A percentile compares a stretch with the other conserved stretches of the same genome.
Evolutionary conservation across 148 eudicot species (phyloP).

Genomic region (Silene latifolia): DNA sequence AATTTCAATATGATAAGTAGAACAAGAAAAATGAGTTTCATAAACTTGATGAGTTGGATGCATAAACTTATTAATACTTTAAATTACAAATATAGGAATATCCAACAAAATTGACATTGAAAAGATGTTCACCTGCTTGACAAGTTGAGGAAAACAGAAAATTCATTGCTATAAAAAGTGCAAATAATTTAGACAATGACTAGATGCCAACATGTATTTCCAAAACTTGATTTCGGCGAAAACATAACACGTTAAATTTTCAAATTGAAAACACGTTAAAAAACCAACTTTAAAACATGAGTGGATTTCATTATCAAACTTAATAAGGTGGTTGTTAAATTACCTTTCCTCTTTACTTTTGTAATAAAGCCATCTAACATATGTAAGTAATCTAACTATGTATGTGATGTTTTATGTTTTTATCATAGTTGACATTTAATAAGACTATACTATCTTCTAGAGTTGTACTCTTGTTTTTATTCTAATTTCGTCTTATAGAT

Average conservation of each 20-base stretch:
- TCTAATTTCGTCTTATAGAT: too few relatives aligned
- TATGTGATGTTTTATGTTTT: background rate
- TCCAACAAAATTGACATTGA: constrained; percentile 12
- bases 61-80: background rate
- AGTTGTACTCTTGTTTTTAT: too few relatives aligned
- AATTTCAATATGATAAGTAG: background rate
- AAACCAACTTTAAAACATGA: background rate
- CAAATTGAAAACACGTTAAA: background rate
- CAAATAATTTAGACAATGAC: constrained; percentile 24
- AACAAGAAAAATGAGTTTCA: background rate
- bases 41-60: background rate
- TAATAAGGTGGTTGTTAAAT: background rate
- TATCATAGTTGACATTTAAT: constrained; percentile 6
- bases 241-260: background rate
- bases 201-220: constrained; percentile 18
- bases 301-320: background rate
- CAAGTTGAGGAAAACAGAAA: background rate
- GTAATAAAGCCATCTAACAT: background rate
- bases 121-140: constrained; percentile 11
- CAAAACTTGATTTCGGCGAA: constrained; percentile 13
- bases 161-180: background rate
- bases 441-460: background rate
- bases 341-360: background rate
- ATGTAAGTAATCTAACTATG: background rate
- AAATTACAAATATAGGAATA: background rate